Percentiles rank a stretch among this genome's conserved stretches.
These are phyloP conservation scores for Yamadazyma ubonensis DNA, from an alignment of 805 yeast species.

Conservation along the genomic window DNA sequence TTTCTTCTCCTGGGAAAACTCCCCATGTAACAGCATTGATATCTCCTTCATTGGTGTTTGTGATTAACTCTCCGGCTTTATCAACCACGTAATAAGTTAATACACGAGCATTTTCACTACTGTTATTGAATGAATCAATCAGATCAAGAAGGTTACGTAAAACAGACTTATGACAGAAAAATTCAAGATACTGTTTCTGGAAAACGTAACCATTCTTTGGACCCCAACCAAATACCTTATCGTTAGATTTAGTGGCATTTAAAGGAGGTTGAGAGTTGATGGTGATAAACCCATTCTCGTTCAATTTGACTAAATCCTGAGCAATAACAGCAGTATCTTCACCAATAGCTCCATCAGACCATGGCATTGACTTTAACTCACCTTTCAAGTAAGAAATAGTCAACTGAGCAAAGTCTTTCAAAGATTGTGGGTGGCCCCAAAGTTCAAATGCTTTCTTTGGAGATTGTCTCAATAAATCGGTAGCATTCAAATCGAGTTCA, in stretches of 20 bases:
- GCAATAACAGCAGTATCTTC: conserved; percentile 68
- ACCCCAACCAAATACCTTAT: conserved; percentile 88
- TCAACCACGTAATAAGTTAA: conserved; percentile 79
- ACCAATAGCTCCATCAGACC: conserved; percentile 91
- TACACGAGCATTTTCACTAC: conserved; percentile 42
- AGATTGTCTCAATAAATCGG: conserved; percentile 78
- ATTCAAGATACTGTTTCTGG: conserved; percentile 91
- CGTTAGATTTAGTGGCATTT: conserved; percentile 71
- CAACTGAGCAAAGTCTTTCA: conserved; percentile 60
- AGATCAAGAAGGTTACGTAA: conserved; percentile 35
- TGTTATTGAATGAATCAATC: conserved; percentile 47
- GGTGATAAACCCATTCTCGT: conserved; percentile 68
- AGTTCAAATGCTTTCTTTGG: conserved; percentile 75
- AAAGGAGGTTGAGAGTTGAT: conserved; percentile 94
- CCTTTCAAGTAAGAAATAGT: conserved; percentile 73
- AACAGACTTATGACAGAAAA: conserved; percentile 64
- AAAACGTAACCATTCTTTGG: conserved; percentile 90
- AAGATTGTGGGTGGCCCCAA: conserved; percentile 79
- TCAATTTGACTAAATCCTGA: conserved; percentile 58
- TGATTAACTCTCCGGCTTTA: conserved; percentile 52
- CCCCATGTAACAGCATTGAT: conserved; percentile 99
- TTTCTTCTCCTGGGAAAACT: conserved; percentile 92
- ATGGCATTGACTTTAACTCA: conserved; percentile 73
- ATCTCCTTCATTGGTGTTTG: conserved; percentile 72
- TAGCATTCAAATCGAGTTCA: conserved; percentile 78